A percentile compares a stretch with the other conserved stretches of the same genome.
phyloP scores from a whole-genome alignment of 1,139 yeast species.

The Debaryomyces subglobosus region DNA sequence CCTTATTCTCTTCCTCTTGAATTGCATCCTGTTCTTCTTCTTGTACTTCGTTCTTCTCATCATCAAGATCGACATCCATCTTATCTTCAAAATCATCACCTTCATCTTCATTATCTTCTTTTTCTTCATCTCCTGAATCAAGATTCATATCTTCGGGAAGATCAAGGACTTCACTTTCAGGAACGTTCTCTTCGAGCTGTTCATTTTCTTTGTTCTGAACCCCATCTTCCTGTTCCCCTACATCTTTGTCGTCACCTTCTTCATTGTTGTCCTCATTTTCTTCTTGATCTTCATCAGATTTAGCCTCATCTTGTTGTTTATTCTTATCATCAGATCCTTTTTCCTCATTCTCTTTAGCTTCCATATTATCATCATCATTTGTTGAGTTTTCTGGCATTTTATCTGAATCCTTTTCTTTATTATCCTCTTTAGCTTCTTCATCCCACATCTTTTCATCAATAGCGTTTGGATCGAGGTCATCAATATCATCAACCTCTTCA shows the following conservation, averaged over 20 bases:
- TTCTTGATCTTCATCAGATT: constrained; percentile 25
- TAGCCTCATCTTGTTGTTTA: constrained; percentile 32
- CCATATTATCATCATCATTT: constrained; percentile 58
- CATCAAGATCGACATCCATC: constrained; percentile 20
- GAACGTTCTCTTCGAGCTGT: constrained; percentile 69
- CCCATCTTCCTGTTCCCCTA: constrained; percentile 79
- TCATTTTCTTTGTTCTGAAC: constrained; percentile 74
- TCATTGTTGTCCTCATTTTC: constrained; percentile 34
- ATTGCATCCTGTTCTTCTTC: constrained; percentile 19
- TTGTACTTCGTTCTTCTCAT: constrained; percentile 25
- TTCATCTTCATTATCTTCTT: constrained; percentile 34
- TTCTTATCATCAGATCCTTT: constrained; percentile 38
- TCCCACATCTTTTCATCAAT: constrained; percentile 99
- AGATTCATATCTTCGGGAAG: constrained; percentile 86
- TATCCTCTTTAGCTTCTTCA: constrained; percentile 78
- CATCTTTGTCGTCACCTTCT: constrained; percentile 62
- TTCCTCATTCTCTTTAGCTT: constrained; percentile 60
- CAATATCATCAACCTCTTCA: constrained; percentile 88
- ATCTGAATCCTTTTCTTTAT: constrained; percentile 74
- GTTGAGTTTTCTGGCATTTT: constrained; percentile 59
- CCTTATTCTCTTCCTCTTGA: constrained; percentile 18
- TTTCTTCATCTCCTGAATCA: constrained; percentile 69
- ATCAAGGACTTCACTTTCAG: constrained; percentile 79
- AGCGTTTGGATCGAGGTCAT: constrained; percentile 91
- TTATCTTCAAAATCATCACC: constrained; percentile 20